Base-by-base conservation (phyloP, 306 rosid genomes). In the Vigna radiata region DNA sequence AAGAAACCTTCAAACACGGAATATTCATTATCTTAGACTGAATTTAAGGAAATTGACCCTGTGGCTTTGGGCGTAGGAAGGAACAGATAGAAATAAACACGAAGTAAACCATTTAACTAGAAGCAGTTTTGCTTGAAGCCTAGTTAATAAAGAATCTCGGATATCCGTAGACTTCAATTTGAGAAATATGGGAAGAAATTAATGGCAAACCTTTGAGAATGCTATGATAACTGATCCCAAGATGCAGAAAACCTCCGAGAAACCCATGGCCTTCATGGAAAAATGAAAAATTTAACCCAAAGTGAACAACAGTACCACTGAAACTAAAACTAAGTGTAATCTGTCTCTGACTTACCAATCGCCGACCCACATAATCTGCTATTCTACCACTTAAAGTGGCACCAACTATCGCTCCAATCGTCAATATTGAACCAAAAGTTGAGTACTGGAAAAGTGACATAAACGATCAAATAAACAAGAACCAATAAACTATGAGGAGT, bases 321-420 rank as follows among this genome's bases (percentile, higher is more conserved):
- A 46, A 14, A 49, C 47, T 14, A 37, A 77, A 16, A 64, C n/a
- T 15, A 14, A 15, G 33, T 2, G 19, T 16, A 29, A 36, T 46
- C 8, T 7, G 23, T 19, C 44, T 44, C 21, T 46, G 75, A 85
- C 98, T 83, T 89, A 94, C 98, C 49, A 87, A 82, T 65, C 95
- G 85, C 58, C 93, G 83, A 74, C 98, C 98, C 23, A 81, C 54
- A n/a, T 79, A 90, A 85, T 94, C 97, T 41, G 95, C 93, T 67
- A 85, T 64, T 80, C 19, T 88, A 54, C 97, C 97, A 70, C 93
- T 95, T 25, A 79, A 56, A 80, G 87, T 49, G 52, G 97, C 98
- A 29, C 97, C 98, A 60, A 90, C 12, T 93, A 90, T 90, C 1
- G 96, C 98, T 81, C 97, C 96, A 83, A 89, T 83, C 1, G 97